Conservation (phyloP, 306 rosid genomes). For the Trifolium repens region DNA sequence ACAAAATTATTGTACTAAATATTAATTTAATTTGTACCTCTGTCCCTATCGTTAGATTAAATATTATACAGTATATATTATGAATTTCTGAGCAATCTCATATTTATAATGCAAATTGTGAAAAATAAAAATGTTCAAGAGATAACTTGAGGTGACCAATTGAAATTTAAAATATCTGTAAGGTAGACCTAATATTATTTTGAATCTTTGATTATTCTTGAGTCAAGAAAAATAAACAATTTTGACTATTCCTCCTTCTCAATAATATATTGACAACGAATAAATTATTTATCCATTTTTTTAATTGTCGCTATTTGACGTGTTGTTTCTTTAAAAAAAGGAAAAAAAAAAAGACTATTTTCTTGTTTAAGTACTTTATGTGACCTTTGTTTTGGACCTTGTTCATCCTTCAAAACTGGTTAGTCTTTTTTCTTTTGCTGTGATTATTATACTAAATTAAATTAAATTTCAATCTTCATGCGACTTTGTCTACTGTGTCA, state of each 20-base stretch:
- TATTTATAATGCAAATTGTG: background rate
- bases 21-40: too few relatives aligned
- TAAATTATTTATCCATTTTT: background rate
- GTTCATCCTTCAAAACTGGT: slow-evolving; percentile 8
- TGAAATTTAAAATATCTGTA: background rate
- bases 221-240: too few relatives aligned
- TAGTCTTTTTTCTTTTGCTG: background rate
- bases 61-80: too few relatives aligned
- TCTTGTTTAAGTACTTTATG: slow-evolving; percentile 5
- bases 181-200: background rate
- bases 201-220: too few relatives aligned
- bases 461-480: background rate
- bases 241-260: slow-evolving; percentile 9
- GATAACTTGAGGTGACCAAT: background rate
- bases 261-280: background rate
- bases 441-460: slow-evolving; percentile 15
- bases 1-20: too few relatives aligned
- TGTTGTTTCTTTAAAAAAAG: background rate
- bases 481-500: background rate
- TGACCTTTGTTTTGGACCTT: slow-evolving; percentile 19
- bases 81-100: background rate
- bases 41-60: too few relatives aligned
- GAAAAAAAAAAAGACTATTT: slow-evolving; percentile 18
- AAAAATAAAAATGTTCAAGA: background rate
- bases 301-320: slow-evolving; percentile 7